A percentile compares a stretch with the other conserved stretches of the same genome.
Conservation (phyloP, 352 stramenopile genomes). For the Globisporangium perplexum region DNA sequence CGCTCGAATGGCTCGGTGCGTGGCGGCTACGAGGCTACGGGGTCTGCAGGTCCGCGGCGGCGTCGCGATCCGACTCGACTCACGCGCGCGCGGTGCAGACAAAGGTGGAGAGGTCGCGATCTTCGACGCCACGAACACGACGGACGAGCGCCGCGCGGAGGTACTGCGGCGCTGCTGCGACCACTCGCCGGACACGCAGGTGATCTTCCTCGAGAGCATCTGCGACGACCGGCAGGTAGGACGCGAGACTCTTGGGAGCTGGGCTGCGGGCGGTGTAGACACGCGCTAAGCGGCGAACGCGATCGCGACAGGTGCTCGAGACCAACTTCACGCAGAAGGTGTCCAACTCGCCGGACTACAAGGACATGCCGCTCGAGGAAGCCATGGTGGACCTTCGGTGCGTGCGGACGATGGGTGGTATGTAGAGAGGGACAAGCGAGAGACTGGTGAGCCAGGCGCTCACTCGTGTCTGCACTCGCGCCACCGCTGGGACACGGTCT, state of each 20-base stretch:
- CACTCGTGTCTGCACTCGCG: background rate
- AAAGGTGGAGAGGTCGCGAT: conserved; percentile 60
- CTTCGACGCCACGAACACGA: conserved; percentile 77
- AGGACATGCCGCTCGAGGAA: conserved; percentile 35
- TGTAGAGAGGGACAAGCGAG: too few relatives aligned
- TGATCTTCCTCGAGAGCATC: conserved; percentile 85
- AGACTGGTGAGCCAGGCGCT: background rate
- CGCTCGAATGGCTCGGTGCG: conserved; percentile 35
- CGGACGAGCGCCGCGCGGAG: conserved; percentile 23
- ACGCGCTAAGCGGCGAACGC: too few relatives aligned
- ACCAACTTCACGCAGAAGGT: conserved; percentile 49
- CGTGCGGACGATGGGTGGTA: too few relatives aligned
- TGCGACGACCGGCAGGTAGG: conserved; percentile 57
- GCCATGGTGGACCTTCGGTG: conserved; percentile 51
- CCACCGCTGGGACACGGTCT: background rate
- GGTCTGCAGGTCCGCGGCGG: background rate
- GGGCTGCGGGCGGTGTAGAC: too few relatives aligned
- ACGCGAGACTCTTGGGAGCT: too few relatives aligned
- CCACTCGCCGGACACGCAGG: conserved; percentile 23
- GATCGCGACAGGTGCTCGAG: conserved; percentile 39
- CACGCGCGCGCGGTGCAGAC: conserved; percentile 1
- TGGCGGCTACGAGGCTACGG: too few relatives aligned
- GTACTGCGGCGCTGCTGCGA: conserved; percentile 19
- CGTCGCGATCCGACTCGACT: background rate
- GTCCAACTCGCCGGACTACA: conserved; percentile 54